These are phyloP conservation scores for Alternaria ethzedia DNA, from an alignment of 2,329 filamentous ascomycete species.

Conservation along the genomic window DNA sequence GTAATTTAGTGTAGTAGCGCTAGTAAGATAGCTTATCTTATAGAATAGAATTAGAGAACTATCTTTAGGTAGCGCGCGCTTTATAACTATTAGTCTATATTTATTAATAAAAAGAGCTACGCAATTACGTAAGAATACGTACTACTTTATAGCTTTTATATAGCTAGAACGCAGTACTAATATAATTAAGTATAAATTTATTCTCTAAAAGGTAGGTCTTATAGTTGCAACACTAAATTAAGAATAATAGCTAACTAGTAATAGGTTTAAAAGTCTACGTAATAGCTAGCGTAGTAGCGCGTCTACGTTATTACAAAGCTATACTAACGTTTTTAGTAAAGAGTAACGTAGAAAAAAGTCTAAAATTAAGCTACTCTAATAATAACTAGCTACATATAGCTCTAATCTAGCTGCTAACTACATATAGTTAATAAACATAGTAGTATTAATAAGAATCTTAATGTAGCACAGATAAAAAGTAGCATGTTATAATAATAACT, in stretches of 20 bases:
- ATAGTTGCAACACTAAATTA: neutral
- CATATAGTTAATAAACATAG: no score
- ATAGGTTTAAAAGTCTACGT: neutral
- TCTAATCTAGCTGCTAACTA: no score
- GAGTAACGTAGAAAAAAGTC: no score
- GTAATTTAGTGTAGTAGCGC: neutral
- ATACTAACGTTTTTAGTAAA: no score
- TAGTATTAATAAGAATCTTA: no score
- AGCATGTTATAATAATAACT: no score
- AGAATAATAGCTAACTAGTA: neutral
- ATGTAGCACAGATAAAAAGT: no score
- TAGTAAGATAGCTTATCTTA: neutral
- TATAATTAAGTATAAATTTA: neutral
- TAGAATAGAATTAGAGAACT: neutral
- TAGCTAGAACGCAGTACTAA: neutral
- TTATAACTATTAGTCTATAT: neutral
- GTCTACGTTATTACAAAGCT: no score
- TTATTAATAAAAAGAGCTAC: neutral
- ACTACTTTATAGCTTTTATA: neutral
- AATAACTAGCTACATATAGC: no score
- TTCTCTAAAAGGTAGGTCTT: neutral
- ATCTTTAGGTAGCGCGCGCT: no score
- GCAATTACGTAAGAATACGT: neutral
- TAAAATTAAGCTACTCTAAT: no score
- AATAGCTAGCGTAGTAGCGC: no score